Base-by-base conservation (phyloP, 805 yeast species). In the Starmerella vaccinii region DNA sequence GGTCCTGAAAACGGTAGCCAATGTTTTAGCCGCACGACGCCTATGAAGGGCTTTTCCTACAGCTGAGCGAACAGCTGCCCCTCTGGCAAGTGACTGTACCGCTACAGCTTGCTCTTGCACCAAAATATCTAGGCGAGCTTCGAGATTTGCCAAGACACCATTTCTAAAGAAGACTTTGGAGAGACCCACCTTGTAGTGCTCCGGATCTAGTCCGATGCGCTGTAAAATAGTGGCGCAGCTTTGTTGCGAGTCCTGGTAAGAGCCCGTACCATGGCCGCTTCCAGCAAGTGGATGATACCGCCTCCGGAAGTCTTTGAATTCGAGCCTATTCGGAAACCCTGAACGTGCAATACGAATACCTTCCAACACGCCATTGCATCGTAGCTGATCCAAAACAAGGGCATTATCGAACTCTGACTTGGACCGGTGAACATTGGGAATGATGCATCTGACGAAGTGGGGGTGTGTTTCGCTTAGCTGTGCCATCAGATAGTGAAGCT, bases 351-450 rank as follows among this genome's bases (percentile, higher is more conserved):
- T 92, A 66, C 98, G 76, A 27, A 92, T 92, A 54, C 99, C 99
- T 71, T 92, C 99, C 47, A 92, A 69, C 15, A 92, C 99, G 76
- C 99, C 99, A 63, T 92, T 92, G 63, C 97, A 92, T 56, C 96
- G 74, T 55, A 92, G 72, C 68, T 92, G 99, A 47, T 84, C 90
- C 41, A 92, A 70, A 7, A 92, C 95, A 22, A 92, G 69, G 27
- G 68, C 69, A 58, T 82, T 86, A 59, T 86, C 87, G 60, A 92
- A 84, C 34, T 72, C 69, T 39, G 76, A 77, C 0, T 96, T 79
- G 46, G 72, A 72, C 63, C 90, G 89, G 41, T 75, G 71, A 53
- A 78, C 77, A 63, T 92, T 92, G 7, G 99, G 99, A 42, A 92
- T 71, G 43, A 92, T 92, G 65, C 99, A 92, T 59, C 99, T 78